These are phyloP conservation scores for Suhomyces ambrosiae DNA, from an alignment of 1,139 yeast species.

Conservation along the genomic window DNA sequence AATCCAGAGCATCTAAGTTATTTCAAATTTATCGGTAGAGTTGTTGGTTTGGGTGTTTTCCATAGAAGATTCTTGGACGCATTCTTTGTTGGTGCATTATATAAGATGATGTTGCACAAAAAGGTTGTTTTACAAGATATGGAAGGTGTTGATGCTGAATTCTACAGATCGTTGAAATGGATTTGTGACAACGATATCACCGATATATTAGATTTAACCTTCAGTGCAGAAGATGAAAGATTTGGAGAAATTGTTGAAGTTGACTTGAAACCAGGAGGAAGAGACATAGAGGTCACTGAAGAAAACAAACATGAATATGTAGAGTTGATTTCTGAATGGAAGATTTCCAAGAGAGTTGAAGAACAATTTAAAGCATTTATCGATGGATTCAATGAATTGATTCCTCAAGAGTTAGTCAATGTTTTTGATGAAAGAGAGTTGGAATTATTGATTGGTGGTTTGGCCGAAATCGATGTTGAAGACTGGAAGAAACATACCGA, in stretches of 20 bases:
- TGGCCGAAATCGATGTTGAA: slow-evolving; percentile 95
- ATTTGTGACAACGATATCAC: slow-evolving; percentile 92
- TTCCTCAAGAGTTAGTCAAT: slow-evolving; percentile 93
- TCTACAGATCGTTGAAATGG: slow-evolving; percentile 93
- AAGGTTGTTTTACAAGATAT: slow-evolving; percentile 94
- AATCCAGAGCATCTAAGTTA: slow-evolving; percentile 97
- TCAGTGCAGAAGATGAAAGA: slow-evolving; percentile 93
- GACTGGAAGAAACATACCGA: slow-evolving; percentile 99
- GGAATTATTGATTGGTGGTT: slow-evolving; percentile 95
- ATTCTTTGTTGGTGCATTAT: slow-evolving; percentile 95
- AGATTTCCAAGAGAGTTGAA: slow-evolving; percentile 87
- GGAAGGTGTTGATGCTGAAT: slow-evolving; percentile 99
- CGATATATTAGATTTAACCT: slow-evolving; percentile 77
- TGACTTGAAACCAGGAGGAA: slow-evolving; percentile 87
- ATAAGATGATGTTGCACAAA: slow-evolving; percentile 95
- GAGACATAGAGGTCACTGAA: slow-evolving; percentile 86
- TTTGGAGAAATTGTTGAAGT: slow-evolving; percentile 92
- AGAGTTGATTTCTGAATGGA: slow-evolving; percentile 95
- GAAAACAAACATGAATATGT: slow-evolving; percentile 95
- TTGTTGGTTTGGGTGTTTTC: slow-evolving; percentile 96
- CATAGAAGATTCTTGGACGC: slow-evolving; percentile 97
- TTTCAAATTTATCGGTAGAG: slow-evolving; percentile 97
- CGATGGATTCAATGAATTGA: slow-evolving; percentile 95
- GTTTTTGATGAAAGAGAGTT: slow-evolving; percentile 97
- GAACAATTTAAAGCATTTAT: slow-evolving; percentile 95